Conservation (phyloP, 371 early-diverging fungal genomes). For the Lichtheimia hyalospora region DNA sequence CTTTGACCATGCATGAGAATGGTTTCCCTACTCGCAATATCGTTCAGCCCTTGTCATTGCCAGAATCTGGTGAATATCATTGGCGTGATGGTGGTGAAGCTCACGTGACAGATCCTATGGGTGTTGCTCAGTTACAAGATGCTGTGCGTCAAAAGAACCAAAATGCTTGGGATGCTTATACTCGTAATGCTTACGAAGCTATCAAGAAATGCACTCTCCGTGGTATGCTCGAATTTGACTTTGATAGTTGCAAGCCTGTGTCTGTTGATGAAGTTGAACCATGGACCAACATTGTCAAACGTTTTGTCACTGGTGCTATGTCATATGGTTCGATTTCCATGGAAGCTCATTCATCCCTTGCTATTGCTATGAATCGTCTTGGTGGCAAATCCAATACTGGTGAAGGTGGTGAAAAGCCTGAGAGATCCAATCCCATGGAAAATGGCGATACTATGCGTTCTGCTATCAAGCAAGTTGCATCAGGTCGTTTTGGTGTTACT, state of each 20-base stretch:
- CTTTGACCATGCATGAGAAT: constrained; percentile 81
- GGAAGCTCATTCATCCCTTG: constrained; percentile 94
- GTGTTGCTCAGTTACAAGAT: constrained; percentile 92
- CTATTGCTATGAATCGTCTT: constrained; percentile 92
- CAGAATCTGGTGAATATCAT: constrained; percentile 95
- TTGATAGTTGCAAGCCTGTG: constrained; percentile 69
- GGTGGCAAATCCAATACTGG: constrained; percentile 98
- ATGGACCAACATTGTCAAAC: constrained; percentile 93
- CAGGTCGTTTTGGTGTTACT: constrained; percentile 97
- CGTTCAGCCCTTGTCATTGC: constrained; percentile 67
- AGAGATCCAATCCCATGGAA: constrained; percentile 65
- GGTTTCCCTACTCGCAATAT: constrained; percentile 81
- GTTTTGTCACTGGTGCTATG: constrained; percentile 98
- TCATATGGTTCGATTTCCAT: constrained; percentile 95
- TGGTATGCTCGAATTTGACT: constrained; percentile 91
- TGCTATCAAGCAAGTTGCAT: constrained; percentile 97
- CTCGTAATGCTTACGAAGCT: constrained; percentile 74
- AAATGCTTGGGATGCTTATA: constrained; percentile 83
- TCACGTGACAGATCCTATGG: constrained; percentile 89
- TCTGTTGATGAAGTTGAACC: constrained; percentile 95
- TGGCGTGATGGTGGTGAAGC: constrained; percentile 93
- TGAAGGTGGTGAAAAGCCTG: constrained; percentile 96
- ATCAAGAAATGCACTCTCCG: constrained; percentile 93
- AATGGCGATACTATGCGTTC: constrained; percentile 87
- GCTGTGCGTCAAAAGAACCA: constrained; percentile 93